These are phyloP conservation scores for Setaria italica DNA, from an alignment of 202 grass and related monocot species.

Conservation along the genomic window DNA sequence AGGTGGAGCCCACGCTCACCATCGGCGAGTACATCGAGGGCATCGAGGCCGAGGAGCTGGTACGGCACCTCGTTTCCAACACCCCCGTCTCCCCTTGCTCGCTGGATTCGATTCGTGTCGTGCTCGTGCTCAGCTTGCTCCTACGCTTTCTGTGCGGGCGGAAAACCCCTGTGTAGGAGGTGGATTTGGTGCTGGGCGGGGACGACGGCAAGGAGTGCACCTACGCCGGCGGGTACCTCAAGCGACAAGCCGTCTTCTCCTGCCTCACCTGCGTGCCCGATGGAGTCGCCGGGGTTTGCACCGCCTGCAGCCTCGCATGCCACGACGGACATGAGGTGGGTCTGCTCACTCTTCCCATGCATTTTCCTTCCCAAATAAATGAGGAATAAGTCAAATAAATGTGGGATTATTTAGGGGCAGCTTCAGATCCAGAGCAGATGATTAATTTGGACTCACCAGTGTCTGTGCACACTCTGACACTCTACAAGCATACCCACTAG, in stretches of 20 bases:
- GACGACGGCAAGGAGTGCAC: conserved; percentile 99
- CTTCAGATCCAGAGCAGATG: background rate
- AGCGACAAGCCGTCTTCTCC: conserved; percentile 96
- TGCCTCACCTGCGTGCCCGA: conserved; percentile 89
- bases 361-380: background rate
- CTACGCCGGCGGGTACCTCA: conserved; percentile 82
- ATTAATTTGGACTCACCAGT: background rate
- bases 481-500: no score
- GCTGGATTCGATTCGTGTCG: background rate
- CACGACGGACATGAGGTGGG: conserved; percentile 96
- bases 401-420: background rate
- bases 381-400: background rate
- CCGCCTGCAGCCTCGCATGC: conserved; percentile 88
- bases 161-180: conserved; percentile 63
- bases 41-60: conserved; percentile 90
- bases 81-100: background rate
- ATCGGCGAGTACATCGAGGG: conserved; percentile 86
- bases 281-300: conserved; percentile 83
- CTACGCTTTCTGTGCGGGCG: background rate
- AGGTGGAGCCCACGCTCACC: conserved; percentile 65
- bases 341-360: background rate
- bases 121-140: conserved; percentile 11
- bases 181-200: conserved; percentile 89
- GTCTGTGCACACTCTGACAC: no score
- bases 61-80: conserved; percentile 5